A percentile compares a stretch with the other conserved stretches of the same genome.
Conservation (phyloP, 306 rosid species). For the Bauhinia variegata region DNA sequence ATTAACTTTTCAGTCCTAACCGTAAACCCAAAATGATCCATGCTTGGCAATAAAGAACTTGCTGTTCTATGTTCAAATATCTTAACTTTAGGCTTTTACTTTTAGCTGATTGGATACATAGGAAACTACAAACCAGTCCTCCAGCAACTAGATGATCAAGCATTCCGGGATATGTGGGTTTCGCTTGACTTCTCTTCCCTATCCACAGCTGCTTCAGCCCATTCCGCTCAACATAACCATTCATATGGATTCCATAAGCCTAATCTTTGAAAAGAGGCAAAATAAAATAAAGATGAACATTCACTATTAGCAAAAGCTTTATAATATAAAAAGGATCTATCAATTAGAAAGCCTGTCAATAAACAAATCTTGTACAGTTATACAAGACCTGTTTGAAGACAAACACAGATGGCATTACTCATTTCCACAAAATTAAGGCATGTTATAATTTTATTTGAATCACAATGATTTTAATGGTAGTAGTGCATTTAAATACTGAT, state of each 20-base stretch:
- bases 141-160: conserved; percentile 92
- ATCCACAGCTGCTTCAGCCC: conserved; percentile 77
- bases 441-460: neutral
- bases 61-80: conserved; percentile 22
- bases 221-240: conserved; percentile 77
- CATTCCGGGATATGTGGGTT: conserved; percentile 84
- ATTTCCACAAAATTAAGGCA: conserved; percentile 8
- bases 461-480: conserved; percentile 1
- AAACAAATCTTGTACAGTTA: too few species aligned
- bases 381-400: too few species aligned
- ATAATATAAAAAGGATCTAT: too few species aligned
- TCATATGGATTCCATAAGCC: conserved; percentile 89
- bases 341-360: too few species aligned
- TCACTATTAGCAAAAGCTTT: too few species aligned
- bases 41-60: conserved; percentile 3
- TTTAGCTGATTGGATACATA: conserved; percentile 19
- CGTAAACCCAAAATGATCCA: conserved; percentile 13
- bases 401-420: neutral
- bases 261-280: conserved; percentile 43
- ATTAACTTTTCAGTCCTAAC: conserved; percentile 26
- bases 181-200: conserved; percentile 80
- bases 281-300: conserved; percentile 26
- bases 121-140: conserved; percentile 77
- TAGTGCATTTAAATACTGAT: neutral
- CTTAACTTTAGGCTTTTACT: neutral